phyloP scores from a whole-genome alignment of 73 alveolate species.

The Paramecium bursaria region DNA sequence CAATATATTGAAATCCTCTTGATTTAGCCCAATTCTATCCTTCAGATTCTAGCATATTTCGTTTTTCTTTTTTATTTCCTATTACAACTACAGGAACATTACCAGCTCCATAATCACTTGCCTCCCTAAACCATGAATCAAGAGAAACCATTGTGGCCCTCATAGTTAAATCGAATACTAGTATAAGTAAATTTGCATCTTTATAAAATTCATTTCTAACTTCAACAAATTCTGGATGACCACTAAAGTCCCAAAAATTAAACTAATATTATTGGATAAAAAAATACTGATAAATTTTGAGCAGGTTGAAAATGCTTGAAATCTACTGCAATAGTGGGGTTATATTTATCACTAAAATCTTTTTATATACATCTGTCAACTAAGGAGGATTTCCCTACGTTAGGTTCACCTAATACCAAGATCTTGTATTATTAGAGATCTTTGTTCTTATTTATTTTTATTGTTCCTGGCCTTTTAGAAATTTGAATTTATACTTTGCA shows the following conservation, averaged over 20 bases:
- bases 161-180: constrained; percentile 73
- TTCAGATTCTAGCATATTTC: constrained; percentile 12
- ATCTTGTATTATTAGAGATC: constrained; percentile 43
- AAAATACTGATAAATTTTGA: constrained; percentile 17
- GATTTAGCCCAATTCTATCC: constrained; percentile 43
- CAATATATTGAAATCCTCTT: constrained; percentile 26
- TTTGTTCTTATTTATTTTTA: constrained; percentile 16
- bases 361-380: constrained; percentile 51
- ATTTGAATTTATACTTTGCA: too few species aligned
- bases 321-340: constrained; percentile 67
- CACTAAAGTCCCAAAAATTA: constrained; percentile 78
- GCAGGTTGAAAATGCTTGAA: constrained; percentile 50
- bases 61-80: constrained; percentile 29
- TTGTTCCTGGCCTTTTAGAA: constrained; percentile 30
- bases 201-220: constrained; percentile 82
- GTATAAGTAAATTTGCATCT: constrained; percentile 71
- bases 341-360: constrained; percentile 45
- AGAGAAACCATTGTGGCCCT: constrained; percentile 72
- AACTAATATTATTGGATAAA: constrained; percentile 2
- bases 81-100: constrained; percentile 22
- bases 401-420: constrained; percentile 57
- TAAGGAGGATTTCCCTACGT: constrained; percentile 50
- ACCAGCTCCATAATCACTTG: constrained; percentile 19
- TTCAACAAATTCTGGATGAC: constrained; percentile 75
- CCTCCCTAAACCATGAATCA: constrained; percentile 72